These are phyloP conservation scores for Mycena venus DNA, from an alignment of 768 basidiomycete genomes.

Conservation along the genomic window DNA sequence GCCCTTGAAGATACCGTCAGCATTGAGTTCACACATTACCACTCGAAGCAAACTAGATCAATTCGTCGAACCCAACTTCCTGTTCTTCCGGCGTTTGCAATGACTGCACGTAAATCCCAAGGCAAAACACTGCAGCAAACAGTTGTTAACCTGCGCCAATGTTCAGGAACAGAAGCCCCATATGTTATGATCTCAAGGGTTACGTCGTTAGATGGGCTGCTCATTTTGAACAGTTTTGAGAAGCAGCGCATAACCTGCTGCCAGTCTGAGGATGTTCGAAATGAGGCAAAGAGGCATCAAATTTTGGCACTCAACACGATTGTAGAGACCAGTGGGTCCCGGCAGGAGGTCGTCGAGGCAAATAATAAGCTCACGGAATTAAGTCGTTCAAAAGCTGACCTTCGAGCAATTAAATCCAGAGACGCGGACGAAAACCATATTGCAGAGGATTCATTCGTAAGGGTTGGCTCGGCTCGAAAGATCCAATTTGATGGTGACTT, in stretches of 20 bases:
- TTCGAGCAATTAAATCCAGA: neutral
- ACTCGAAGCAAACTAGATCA: neutral
- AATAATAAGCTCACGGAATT: neutral
- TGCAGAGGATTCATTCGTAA: neutral
- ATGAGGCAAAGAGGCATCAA: neutral
- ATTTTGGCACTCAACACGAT: neutral
- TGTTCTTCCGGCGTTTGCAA: no score
- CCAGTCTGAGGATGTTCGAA: neutral
- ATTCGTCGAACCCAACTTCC: no score
- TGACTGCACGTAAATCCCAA: no score
- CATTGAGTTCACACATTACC: neutral
- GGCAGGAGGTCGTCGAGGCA: neutral
- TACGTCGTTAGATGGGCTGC: neutral
- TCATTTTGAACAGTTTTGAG: neutral
- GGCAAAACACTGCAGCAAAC: no score
- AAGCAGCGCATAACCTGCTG: neutral
- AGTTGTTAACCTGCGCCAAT: conserved; percentile 33
- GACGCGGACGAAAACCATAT: neutral
- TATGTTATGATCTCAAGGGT: conserved; percentile 47
- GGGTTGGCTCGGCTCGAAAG: neutral
- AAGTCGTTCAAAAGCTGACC: neutral
- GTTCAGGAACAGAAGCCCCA: conserved; percentile 33
- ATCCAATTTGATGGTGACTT: neutral
- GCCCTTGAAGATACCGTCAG: conserved; percentile 31
- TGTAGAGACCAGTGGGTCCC: neutral